phyloP scores from a whole-genome alignment of 2,329 filamentous ascomycete genomes.

The Davidsoniella neocaledoniae region DNA sequence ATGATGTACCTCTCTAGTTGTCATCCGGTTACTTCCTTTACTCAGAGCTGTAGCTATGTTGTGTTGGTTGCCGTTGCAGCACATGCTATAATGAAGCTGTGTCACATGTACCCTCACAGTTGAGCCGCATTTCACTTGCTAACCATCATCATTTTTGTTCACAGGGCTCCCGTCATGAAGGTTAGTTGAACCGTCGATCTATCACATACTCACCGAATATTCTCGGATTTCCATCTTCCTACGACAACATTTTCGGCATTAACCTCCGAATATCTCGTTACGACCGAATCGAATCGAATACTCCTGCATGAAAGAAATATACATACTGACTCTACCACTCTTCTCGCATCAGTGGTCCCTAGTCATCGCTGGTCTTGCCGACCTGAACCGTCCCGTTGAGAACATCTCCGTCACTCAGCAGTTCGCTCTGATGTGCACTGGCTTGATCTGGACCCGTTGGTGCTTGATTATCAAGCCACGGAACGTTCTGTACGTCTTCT shows the following conservation, averaged over 20 bases:
- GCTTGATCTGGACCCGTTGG: slow-evolving; percentile 96
- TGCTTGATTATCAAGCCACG: slow-evolving; percentile 91
- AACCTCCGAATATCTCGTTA: too few species aligned
- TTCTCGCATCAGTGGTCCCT: slow-evolving; percentile 53
- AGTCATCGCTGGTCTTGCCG: slow-evolving; percentile 79
- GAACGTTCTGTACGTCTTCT: slow-evolving; percentile 59
- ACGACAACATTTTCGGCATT: background rate
- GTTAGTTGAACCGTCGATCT: slow-evolving; percentile 16
- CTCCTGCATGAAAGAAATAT: too few species aligned
- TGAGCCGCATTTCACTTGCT: slow-evolving; percentile 12
- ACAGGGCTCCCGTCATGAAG: slow-evolving; percentile 86
- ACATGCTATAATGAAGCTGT: background rate
- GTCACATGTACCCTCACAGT: slow-evolving; percentile 3
- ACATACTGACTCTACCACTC: too few species aligned
- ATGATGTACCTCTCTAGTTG: background rate
- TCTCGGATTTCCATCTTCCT: background rate
- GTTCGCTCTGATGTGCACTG: slow-evolving; percentile 72
- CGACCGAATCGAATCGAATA: too few species aligned
- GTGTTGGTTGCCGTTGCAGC: background rate
- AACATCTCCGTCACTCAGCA: slow-evolving; percentile 92
- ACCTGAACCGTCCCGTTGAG: slow-evolving; percentile 80
- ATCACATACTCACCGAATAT: background rate
- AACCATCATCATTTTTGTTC: slow-evolving; percentile 12
- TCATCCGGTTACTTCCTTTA: background rate
- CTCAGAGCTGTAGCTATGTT: background rate